Evolutionary conservation across 73 alveolate genomes (phyloP).

Genomic region (Tetrahymena elliotti): DNA sequence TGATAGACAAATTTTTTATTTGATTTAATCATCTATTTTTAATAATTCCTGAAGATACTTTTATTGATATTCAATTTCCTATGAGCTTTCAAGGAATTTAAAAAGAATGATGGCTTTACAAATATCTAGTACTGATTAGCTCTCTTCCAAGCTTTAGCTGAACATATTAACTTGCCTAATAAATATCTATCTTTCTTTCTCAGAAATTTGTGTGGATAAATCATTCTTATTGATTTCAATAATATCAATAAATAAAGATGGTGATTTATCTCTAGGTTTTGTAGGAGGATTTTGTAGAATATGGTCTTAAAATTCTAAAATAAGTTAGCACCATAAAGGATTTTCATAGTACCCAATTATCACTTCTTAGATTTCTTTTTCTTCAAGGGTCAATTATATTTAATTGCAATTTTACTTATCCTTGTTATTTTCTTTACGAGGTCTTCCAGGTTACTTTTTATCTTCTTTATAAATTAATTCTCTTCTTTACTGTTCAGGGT

Average conservation of each 20-base stretch:
- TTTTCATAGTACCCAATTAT: not conserved
- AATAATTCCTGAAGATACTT: too few species aligned
- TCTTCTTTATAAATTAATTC: not conserved
- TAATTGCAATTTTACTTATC: too few species aligned
- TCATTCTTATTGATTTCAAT: not conserved
- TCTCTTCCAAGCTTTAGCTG: not conserved
- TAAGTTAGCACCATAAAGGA: not conserved
- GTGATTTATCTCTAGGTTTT: too few species aligned
- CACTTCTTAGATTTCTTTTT: not conserved
- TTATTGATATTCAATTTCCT: not conserved
- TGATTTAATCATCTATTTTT: not conserved
- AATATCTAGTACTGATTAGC: too few species aligned
- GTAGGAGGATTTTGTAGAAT: too few species aligned
- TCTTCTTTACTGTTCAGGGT: not conserved
- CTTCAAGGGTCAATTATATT: too few species aligned
- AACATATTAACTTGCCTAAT: not conserved
- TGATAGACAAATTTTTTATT: not conserved
- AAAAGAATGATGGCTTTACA: not conserved
- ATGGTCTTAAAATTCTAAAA: too few species aligned
- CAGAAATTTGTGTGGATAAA: not conserved
- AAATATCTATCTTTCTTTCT: not conserved
- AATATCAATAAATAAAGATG: too few species aligned
- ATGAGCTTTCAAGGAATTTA: not conserved
- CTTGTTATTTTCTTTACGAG: not conserved
- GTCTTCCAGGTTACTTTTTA: not conserved